Evolutionary conservation across 2,329 filamentous ascomycete species (phyloP), one percentile per base, ranked within the genome.

Genomic region (Coniochaeta hoffmannii): DNA sequence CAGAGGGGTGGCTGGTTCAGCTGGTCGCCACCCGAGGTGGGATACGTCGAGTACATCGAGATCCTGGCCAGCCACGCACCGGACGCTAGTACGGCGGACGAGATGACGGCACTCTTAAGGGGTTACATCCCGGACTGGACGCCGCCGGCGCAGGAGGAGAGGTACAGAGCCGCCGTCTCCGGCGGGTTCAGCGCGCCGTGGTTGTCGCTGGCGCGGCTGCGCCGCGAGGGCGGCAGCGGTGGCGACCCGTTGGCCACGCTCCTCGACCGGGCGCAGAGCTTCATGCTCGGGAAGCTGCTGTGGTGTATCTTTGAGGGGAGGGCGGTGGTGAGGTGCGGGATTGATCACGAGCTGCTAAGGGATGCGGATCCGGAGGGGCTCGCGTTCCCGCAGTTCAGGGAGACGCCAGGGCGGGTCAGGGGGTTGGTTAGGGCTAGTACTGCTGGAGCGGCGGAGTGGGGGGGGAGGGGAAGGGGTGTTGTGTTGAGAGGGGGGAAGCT

Each of bases 271-370:
- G 62, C 63, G 2, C 62, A 65, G 41, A 59, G 62, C 1, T 65
- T 62, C 26, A 64, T 64, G 61, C 58, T 65, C 5, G 63, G 63
- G 2, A 65, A 64, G 46, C 34, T 64, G n/a, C 52, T 65, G 3
- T 65, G 63, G 63, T 65, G 62, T 50, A 58, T 65, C 10, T 64
- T 65, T 36, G 62, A 64, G 50, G 58, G 53, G 6, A 55, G 59
- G 26, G 55, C 61, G 2, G 22, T 57, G 7, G 50, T 63, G 6
- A 41, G 60, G 26, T 62, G 59, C 34, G 61, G 61, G 14, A 57
- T 64, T 44, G 59, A 60, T 44, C 59, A 62, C 30, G 60, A 62
- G 49, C 3, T 61, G 10, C 28, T 62, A 17, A 56, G 55, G 24
- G 60, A 61, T 34, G 9, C 53, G 9, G 52, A 54, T 14, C 50